Conservation (phyloP, 176 grass and related monocot species). For the Hyparrhenia diplandra region DNA sequence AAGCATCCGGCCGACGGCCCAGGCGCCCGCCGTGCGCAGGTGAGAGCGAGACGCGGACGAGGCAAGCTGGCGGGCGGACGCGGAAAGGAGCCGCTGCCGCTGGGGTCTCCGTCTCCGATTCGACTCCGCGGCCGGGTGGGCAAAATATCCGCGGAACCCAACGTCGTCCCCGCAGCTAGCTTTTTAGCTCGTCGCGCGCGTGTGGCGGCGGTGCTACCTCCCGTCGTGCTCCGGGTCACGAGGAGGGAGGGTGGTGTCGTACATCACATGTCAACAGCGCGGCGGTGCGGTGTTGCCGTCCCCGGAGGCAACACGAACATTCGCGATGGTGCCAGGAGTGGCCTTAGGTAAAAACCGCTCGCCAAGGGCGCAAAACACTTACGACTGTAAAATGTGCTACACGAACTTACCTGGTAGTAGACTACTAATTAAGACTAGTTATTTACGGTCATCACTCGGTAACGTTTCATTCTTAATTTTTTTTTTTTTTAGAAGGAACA, state of each 20-base stretch:
- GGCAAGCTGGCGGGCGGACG: not conserved
- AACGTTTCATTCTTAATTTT: no score
- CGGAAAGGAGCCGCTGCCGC: not conserved
- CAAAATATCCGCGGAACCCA: not conserved
- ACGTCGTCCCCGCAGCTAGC: not conserved
- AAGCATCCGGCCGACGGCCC: no score
- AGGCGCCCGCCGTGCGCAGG: no score
- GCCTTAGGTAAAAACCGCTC: not conserved
- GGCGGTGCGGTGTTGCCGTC: slow-evolving; percentile 12
- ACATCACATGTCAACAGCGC: not conserved
- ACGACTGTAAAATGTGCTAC: no score
- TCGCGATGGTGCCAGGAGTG: not conserved
- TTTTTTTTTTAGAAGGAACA: no score
- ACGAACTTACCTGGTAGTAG: no score
- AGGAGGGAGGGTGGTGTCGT: not conserved
- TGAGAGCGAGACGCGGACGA: no score
- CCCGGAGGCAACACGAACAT: slow-evolving; percentile 20
- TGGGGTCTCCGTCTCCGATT: not conserved
- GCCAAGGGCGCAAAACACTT: no score
- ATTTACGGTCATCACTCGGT: no score
- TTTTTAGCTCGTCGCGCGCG: not conserved
- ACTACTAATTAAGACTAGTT: no score
- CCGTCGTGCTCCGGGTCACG: slow-evolving; percentile 15
- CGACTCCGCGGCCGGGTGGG: no score
- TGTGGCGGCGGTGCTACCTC: slow-evolving; percentile 2